Percentiles rank a stretch among this genome's conserved stretches.
Evolutionary conservation across 2,329 filamentous ascomycete species (phyloP).

Genomic region (Aureobasidium sp.): DNA sequence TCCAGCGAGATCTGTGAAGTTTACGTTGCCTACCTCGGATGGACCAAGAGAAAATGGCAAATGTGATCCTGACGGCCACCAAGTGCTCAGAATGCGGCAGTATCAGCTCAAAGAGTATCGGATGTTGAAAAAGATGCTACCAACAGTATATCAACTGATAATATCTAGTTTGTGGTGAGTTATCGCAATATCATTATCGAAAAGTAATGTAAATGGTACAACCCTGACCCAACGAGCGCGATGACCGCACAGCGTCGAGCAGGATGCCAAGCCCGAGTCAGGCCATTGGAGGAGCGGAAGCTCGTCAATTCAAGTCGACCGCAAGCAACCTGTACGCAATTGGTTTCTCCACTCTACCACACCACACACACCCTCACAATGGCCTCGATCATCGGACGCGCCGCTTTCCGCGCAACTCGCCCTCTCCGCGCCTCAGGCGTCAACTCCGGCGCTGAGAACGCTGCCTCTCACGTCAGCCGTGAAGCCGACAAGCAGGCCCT

Average conservation of each 20-base stretch:
- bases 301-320: neutral
- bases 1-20: neutral
- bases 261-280: neutral
- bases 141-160: neutral
- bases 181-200: neutral
- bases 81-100: too few species aligned
- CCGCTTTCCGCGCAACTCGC: slow-evolving; percentile 38
- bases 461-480: slow-evolving; percentile 35
- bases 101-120: too few species aligned
- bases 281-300: neutral
- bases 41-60: neutral
- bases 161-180: too few species aligned
- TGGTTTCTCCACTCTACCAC: slow-evolving; percentile 5
- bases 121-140: too few species aligned
- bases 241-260: neutral
- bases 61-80: neutral
- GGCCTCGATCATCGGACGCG: slow-evolving; percentile 38
- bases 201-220: neutral
- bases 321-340: slow-evolving; percentile 1
- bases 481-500: slow-evolving; percentile 38
- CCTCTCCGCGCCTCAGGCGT: slow-evolving; percentile 33
- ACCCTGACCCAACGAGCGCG: neutral
- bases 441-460: slow-evolving; percentile 31
- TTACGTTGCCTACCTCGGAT: too few species aligned
- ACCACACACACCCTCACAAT: slow-evolving; percentile 24